phyloP scores from a whole-genome alignment of 306 rosid genomes.

The Delonix regia region DNA sequence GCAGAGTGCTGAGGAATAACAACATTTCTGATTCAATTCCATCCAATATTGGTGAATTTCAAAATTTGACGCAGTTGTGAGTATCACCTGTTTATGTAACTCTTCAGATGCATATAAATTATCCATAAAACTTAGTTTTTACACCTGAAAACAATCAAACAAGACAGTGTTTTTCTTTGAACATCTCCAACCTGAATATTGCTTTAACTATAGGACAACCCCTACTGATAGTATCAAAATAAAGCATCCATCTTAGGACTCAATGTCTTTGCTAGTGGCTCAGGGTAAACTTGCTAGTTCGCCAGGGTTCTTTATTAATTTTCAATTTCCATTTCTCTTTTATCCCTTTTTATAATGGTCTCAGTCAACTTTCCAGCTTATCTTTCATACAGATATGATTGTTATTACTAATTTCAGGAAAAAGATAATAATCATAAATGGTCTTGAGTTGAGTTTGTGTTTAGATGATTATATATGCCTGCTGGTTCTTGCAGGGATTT shows the following conservation, averaged over 20 bases:
- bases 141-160: background rate
- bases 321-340: background rate
- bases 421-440: background rate
- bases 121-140: background rate
- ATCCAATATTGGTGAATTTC: constrained; percentile 60
- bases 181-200: background rate
- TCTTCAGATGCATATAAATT: background rate
- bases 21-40: constrained; percentile 73
- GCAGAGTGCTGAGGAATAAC: constrained; percentile 77
- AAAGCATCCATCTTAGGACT: background rate
- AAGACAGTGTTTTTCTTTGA: background rate
- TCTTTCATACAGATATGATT: background rate
- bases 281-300: background rate
- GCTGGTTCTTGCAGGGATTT: constrained; percentile 64
- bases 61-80: constrained; percentile 58
- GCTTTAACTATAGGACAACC: background rate
- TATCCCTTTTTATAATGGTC: background rate
- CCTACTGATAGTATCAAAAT: background rate
- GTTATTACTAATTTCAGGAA: background rate
- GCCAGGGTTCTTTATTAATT: background rate
- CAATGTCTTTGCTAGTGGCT: background rate
- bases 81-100: constrained; percentile 31
- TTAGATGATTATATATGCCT: background rate
- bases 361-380: background rate
- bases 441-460: background rate